These are phyloP conservation scores for Aspergillus piperis DNA, from an alignment of 2,329 filamentous ascomycete species.

Conservation along the genomic window DNA sequence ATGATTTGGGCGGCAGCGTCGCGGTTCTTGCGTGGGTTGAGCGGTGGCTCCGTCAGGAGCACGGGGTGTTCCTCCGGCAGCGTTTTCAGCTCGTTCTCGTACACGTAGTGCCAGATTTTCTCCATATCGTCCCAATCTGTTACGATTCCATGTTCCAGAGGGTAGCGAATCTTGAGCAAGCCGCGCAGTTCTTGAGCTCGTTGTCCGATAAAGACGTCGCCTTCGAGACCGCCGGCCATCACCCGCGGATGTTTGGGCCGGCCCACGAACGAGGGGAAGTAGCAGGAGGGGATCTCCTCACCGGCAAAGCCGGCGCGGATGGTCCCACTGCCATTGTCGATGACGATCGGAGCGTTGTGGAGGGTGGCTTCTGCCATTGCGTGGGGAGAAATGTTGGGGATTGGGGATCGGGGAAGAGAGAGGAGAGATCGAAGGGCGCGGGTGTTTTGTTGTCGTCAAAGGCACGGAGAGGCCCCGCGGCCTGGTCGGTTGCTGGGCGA, in stretches of 20 bases:
- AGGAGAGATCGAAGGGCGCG: slow-evolving; percentile 15
- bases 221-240: slow-evolving; percentile 92
- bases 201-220: slow-evolving; percentile 94
- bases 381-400: slow-evolving; percentile 20
- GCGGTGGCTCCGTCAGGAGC: slow-evolving; percentile 88
- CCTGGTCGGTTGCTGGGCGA: slow-evolving; percentile 14
- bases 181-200: slow-evolving; percentile 88
- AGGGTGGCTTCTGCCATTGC: slow-evolving; percentile 67
- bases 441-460: slow-evolving; percentile 23
- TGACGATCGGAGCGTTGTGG: slow-evolving; percentile 96
- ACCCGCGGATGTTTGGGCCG: slow-evolving; percentile 93
- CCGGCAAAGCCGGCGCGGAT: slow-evolving; percentile 96
- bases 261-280: slow-evolving; percentile 95
- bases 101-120: slow-evolving; percentile 98
- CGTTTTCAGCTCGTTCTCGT: slow-evolving; percentile 92
- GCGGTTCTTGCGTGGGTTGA: slow-evolving; percentile 93
- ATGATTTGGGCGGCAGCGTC: slow-evolving; percentile 96
- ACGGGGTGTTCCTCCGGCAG: slow-evolving; percentile 98
- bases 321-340: slow-evolving; percentile 97
- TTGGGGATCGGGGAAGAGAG: slow-evolving; percentile 15
- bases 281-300: slow-evolving; percentile 93
- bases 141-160: slow-evolving; percentile 94
- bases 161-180: slow-evolving; percentile 92
- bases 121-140: slow-evolving; percentile 99
- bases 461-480: slow-evolving; percentile 31